Evolutionary conservation across 345 rosid genomes (phyloP), one percentile per base, ranked within the genome.

Genomic region (Jatropha curcas): DNA sequence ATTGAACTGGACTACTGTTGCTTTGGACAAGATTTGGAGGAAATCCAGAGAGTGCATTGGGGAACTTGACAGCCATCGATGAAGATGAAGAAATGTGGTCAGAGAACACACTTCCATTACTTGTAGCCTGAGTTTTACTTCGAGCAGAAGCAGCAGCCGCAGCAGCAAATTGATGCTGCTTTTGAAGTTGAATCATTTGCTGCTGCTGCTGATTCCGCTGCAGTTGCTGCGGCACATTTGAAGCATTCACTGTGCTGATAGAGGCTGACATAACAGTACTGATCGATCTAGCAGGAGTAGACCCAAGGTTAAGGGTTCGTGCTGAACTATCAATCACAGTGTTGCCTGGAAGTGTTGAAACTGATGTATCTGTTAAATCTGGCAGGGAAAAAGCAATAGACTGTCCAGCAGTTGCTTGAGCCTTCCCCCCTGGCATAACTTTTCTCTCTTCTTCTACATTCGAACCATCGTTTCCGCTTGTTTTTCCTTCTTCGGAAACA

Each of bases 341-440:
- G 81, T 82, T 86, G 72, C 84, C 88, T 2, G 90, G 82, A 31
- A 85, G 72, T 33, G 87, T 60, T 57, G 93, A 88, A 68, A 77
- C 87, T 24, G 92, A 73, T 50, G 92, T 37, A 60, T 88, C 94
- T 12, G 82, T 74, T 58, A 85, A 67, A 76, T 92, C 96, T 1
- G 85, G 80, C 81, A 88, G 81, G 3, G 92, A 84, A 86, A 95
- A 92, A 68, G 93, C 94, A 88, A 92, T 90, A 22, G 88, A 87
- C 72, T 90, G 99, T 51, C 90, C 95, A n/a, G 73, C 74, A 63
- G 73, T 74, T 19, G 67, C 74, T 20, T 86, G 75, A 41, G 78
- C 69, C 71, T 84, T 88, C 64, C 73, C 76, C 11, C 86, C 89
- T 5, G 77, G 63, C 72, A 76, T 60, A 2, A 76, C 66, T 81